Conservation (phyloP, 352 stramenopile species). For the Globisporangium barbulae region DNA sequence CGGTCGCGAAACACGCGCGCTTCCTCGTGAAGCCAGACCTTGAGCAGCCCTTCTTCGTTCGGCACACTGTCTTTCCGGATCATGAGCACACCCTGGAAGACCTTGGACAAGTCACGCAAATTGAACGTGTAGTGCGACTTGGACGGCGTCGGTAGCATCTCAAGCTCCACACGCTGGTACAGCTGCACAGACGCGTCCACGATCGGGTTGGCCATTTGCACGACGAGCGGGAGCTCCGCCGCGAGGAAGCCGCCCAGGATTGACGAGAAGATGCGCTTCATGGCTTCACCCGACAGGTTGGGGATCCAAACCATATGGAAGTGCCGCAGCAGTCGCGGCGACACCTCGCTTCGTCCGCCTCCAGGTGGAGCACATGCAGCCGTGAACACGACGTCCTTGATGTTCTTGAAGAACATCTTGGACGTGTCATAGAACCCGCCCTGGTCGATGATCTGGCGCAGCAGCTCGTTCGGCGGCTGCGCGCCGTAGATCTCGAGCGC, state of each 20-base stretch:
- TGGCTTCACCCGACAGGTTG: constrained; percentile 75
- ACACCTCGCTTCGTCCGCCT: constrained; percentile 85
- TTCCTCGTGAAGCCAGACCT: constrained; percentile 92
- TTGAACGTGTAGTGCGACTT: constrained; percentile 96
- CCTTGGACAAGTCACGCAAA: constrained; percentile 90
- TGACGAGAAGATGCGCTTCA: constrained; percentile 88
- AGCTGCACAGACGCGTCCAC: constrained; percentile 87
- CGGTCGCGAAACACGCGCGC: constrained; percentile 91
- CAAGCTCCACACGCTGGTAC: constrained; percentile 85
- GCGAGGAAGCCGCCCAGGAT: constrained; percentile 89
- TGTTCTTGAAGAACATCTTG: constrained; percentile 94
- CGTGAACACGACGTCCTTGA: constrained; percentile 83
- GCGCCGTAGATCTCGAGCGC: constrained; percentile 91
- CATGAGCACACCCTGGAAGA: constrained; percentile 94
- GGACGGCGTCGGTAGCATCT: constrained; percentile 89
- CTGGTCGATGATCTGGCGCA: constrained; percentile 91
- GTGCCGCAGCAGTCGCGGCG: constrained; percentile 80
- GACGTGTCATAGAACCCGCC: constrained; percentile 88
- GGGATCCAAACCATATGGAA: constrained; percentile 93
- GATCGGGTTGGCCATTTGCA: constrained; percentile 72
- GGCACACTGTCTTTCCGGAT: constrained; percentile 75
- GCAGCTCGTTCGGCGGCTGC: constrained; percentile 89
- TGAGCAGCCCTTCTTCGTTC: constrained; percentile 71
- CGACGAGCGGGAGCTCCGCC: constrained; percentile 61
- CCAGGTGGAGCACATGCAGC: constrained; percentile 86